A percentile compares a stretch with the other conserved stretches of the same genome.
phyloP scores from a whole-genome alignment of 2,329 filamentous ascomycete species.

The Fusarium cyanostomum region DNA sequence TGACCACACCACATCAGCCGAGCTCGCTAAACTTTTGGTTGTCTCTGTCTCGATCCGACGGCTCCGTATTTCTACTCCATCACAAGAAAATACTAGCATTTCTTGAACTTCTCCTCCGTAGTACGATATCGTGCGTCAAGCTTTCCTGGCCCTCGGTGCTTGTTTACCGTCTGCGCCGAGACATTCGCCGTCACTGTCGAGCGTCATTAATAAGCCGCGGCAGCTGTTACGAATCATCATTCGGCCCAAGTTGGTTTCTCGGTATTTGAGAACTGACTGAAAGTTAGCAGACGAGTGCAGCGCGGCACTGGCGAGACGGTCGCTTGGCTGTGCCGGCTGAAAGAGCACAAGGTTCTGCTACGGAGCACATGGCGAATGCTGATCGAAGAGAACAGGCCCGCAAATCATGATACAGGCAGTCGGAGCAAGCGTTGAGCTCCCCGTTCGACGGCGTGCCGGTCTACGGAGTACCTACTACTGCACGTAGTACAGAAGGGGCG shows the following conservation, averaged over 20 bases:
- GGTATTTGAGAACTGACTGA: background rate
- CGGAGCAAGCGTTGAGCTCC: slow-evolving; percentile 9
- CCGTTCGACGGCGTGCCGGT: background rate
- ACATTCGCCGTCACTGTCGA: slow-evolving; percentile 2
- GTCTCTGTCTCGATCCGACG: slow-evolving; percentile 13
- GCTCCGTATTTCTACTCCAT: slow-evolving; percentile 9
- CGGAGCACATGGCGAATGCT: slow-evolving; percentile 8
- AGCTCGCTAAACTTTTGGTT: slow-evolving; percentile 6
- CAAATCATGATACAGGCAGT: slow-evolving; percentile 6
- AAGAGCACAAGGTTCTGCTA: slow-evolving; percentile 1
- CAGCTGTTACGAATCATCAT: background rate
- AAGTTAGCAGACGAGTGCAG: background rate
- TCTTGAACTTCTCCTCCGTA: background rate
- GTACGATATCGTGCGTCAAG: background rate
- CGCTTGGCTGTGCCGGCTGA: background rate
- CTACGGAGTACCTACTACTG: too few relatives aligned
- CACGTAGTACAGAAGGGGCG: too few relatives aligned
- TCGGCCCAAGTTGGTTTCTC: background rate
- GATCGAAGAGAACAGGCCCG: slow-evolving; percentile 23
- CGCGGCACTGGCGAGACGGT: slow-evolving; percentile 1
- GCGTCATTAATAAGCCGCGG: background rate
- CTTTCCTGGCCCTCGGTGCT: background rate
- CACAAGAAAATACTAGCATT: slow-evolving; percentile 13
- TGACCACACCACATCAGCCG: slow-evolving; percentile 21
- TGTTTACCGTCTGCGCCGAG: slow-evolving; percentile 1